Base-by-base conservation (phyloP, 768 basidiomycete species). In the Tylopilus balloui region DNA sequence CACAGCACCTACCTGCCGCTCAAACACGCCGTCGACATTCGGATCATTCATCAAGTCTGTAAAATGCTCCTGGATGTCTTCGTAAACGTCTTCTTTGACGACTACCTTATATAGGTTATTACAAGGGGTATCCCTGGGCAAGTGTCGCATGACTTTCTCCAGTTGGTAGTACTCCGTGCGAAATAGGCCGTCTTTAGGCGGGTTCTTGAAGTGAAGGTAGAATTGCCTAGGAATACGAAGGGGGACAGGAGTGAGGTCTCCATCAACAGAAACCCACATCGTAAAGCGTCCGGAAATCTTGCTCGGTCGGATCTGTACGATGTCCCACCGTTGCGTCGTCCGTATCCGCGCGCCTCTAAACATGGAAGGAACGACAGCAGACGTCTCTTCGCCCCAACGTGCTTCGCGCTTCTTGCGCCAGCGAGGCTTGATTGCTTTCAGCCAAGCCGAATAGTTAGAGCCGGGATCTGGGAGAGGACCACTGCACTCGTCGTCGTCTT, bases 1-100 rank as follows among this genome's bases (percentile, higher is more conserved):
- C 2, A 21, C 15, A 42, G 42, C 3, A 56, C 74, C 36, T 55
- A 92, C 91, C 78, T 98, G 93, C 17, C 86, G 76, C 69, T 99
- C 96, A 60, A 86, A 99, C 4, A 96, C 88, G 1, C 92, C 92
- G 58, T 97, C 92, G 9, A 97, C 91, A 61, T 89, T 92, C 0
- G 94, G 90, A 59, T 94, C 89, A 61, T 96, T 96, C 50, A 82
- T 90, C 42, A 98, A 74, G 63, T 93, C 86, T 15, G 92, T 84
- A 62, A 98, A 97, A 64, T 96, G 91, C 48, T 91, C 86, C 57
- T 91, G 86, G 25, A 86, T 88, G 25, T 88, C 81, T 25, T 86
- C 75, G 67, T 88, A 99, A 14, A 85, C 70, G 6, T 87, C 84
- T 63, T 98, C 96, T 27, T 84, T 78, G 20, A 93, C 90, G 11